Base-by-base conservation (phyloP, 306 rosid species). In the Senna tora region DNA sequence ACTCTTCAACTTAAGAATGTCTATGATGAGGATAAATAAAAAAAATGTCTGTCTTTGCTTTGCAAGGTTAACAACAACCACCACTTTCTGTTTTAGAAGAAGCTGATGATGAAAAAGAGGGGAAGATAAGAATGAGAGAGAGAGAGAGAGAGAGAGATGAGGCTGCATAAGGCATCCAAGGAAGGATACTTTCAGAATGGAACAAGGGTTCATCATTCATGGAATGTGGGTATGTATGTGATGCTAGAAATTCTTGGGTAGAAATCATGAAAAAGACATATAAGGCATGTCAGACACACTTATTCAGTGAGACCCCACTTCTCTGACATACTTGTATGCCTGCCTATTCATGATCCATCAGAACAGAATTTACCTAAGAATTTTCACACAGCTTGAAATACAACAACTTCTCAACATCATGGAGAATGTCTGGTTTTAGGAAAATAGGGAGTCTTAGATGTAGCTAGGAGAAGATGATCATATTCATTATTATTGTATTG, bases 31-130 rank as follows among this genome's bases (percentile, higher is more conserved):
- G 74, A 43, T 46, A 19, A 53, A 58, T 34, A 43, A 68, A 54
- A 45, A 43, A 68, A 54, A 45, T 7, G 72, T 33, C 71, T 51
- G 30, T 65, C 67, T 71, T 32, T 76, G 62, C 67, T 71, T 32
- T 76, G 62, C 84, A 83, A 77, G 88, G 78, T 86, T 83, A 83
- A 83, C n/a, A n/a, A n/a, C n/a, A n/a, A n/a, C n/a, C n/a, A n/a
- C 45, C 14, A 33, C 45, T 32, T 32, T 84, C 30, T 25, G 1
- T 25, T 51, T 53, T 71, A 16, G 53, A 43, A 76, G 78, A 34
- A 79, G 33, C 73, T 20, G 53, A 45, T 66, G 66, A 52, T 50
- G 59, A 56, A 67, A 66, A 54, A 43, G 28, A 49, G 4, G 58
- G 55, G n/a, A 56, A 28, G 71, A 79, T 36, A n/a, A n/a, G n/a